These are phyloP conservation scores for Saccharomyces hybrid DNA, from an alignment of 1,139 yeast genomes.

Conservation along the genomic window DNA sequence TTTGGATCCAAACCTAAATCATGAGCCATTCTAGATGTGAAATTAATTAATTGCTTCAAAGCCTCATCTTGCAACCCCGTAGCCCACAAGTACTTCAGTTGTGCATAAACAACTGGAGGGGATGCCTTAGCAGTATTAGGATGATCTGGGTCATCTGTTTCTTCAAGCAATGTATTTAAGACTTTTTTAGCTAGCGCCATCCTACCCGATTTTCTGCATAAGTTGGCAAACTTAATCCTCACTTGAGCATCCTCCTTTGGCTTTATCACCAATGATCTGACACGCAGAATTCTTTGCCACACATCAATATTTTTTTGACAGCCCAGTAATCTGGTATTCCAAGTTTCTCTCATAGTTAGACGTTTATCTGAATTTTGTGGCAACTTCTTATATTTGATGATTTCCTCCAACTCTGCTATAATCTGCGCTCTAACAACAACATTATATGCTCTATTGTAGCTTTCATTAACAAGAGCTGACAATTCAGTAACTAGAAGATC, in stretches of 20 bases:
- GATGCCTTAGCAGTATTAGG: slow-evolving; percentile 74
- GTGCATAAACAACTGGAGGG: slow-evolving; percentile 96
- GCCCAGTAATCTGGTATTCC: slow-evolving; percentile 89
- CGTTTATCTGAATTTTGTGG: slow-evolving; percentile 79
- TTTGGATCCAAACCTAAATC: slow-evolving; percentile 76
- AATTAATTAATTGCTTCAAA: slow-evolving; percentile 73
- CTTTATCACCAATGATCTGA: slow-evolving; percentile 83
- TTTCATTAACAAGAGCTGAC: slow-evolving; percentile 90
- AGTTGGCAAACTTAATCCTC: slow-evolving; percentile 96
- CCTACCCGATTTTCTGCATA: slow-evolving; percentile 91
- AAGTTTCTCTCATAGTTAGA: slow-evolving; percentile 74
- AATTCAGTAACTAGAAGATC: slow-evolving; percentile 88
- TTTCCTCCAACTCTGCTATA: slow-evolving; percentile 94
- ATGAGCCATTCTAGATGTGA: slow-evolving; percentile 84
- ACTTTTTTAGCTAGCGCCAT: slow-evolving; percentile 90
- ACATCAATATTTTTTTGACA: slow-evolving; percentile 96
- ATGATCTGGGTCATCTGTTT: slow-evolving; percentile 37
- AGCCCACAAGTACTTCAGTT: slow-evolving; percentile 95
- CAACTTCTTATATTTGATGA: slow-evolving; percentile 76
- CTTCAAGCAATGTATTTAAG: slow-evolving; percentile 63
- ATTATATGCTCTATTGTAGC: slow-evolving; percentile 93
- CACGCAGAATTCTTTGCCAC: slow-evolving; percentile 95
- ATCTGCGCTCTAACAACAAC: slow-evolving; percentile 95
- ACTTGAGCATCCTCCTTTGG: slow-evolving; percentile 97
- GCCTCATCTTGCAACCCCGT: slow-evolving; percentile 87